phyloP scores from a whole-genome alignment of 208 protist species.

The Leishmania martiniquensis region DNA sequence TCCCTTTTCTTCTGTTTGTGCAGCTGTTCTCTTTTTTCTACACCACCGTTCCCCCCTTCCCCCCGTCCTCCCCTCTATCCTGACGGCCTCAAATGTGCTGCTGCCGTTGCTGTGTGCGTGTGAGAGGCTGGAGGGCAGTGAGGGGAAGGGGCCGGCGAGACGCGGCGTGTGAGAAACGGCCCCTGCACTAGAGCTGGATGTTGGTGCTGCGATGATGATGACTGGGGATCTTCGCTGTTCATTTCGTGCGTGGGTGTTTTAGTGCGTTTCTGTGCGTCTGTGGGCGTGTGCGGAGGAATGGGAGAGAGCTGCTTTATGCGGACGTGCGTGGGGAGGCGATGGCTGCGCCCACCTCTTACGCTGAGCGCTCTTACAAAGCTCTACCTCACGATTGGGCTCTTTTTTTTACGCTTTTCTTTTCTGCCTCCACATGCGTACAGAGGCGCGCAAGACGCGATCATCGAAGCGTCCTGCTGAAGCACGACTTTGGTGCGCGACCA shows the following conservation, averaged over 20 bases:
- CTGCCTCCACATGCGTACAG: not conserved
- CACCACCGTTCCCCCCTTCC: not conserved
- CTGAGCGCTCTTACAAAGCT: conserved; percentile 1
- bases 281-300: not conserved
- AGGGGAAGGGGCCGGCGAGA: not conserved
- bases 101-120: not conserved
- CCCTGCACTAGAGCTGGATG: not conserved
- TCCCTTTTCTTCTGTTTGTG: not conserved
- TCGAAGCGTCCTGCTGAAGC: not conserved
- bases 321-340: conserved; percentile 1
- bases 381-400: too few relatives aligned
- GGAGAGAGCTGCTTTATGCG: conserved; percentile 4
- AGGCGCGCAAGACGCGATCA: not conserved
- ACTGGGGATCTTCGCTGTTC: not conserved
- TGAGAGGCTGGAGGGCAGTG: too few relatives aligned
- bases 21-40: conserved; percentile 1
- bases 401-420: not conserved
- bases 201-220: not conserved
- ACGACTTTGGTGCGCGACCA: not conserved
- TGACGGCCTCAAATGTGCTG: not conserved
- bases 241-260: not conserved
- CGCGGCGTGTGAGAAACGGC: not conserved
- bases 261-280: not conserved
- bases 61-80: not conserved
- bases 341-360: not conserved